Conservation (phyloP, 805 yeast genomes). For the Ogataea zsoltii region DNA sequence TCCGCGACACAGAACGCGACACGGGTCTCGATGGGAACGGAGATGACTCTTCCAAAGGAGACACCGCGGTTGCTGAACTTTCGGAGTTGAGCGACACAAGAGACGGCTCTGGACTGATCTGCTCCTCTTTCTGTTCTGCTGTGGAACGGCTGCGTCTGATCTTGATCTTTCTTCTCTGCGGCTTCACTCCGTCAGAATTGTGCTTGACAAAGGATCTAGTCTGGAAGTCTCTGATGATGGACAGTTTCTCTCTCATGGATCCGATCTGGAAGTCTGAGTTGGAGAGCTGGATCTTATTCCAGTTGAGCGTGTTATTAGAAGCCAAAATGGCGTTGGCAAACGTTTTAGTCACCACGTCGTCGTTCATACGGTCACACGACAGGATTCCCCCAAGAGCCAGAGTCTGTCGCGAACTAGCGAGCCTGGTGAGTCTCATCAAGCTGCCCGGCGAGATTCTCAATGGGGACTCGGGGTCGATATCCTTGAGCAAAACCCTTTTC, state of each 20-base stretch:
- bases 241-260: constrained; percentile 38
- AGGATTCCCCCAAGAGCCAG: constrained; percentile 55
- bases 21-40: constrained; percentile 22
- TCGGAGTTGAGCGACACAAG: not conserved
- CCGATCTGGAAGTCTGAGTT: constrained; percentile 30
- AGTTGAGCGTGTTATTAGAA: constrained; percentile 27
- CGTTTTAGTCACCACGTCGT: constrained; percentile 34
- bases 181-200: constrained; percentile 30
- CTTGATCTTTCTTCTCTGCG: constrained; percentile 30
- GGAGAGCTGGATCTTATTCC: constrained; percentile 36
- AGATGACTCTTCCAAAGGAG: constrained; percentile 8
- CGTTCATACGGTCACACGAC: constrained; percentile 36
- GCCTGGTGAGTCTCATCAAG: constrained; percentile 63
- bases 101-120: not conserved
- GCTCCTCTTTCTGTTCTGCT: not conserved
- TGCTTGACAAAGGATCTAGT: constrained; percentile 41
- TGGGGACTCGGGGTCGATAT: constrained; percentile 58
- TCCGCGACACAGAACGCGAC: constrained; percentile 14
- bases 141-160: constrained; percentile 10
- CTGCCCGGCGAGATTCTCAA: constrained; percentile 62
- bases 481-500: constrained; percentile 45
- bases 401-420: constrained; percentile 78
- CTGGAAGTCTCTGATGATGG: constrained; percentile 48
- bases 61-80: not conserved
- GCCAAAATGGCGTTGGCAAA: constrained; percentile 33